Percentiles rank a stretch among this genome's conserved stretches.
These are phyloP conservation scores for Periconia sp. DNA, from an alignment of 2,329 filamentous ascomycete genomes.

Conservation along the genomic window DNA sequence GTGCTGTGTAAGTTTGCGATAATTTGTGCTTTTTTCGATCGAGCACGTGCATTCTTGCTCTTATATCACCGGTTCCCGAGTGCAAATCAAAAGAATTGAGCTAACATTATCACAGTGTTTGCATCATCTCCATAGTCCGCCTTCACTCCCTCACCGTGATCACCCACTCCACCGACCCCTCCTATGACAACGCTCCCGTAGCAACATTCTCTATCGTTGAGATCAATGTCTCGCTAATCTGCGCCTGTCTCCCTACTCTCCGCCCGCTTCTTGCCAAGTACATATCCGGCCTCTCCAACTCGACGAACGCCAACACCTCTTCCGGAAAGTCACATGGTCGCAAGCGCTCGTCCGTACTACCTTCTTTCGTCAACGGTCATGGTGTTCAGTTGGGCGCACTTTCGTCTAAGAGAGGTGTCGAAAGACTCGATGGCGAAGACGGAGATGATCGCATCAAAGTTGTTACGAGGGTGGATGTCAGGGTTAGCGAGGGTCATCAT, in stretches of 20 bases:
- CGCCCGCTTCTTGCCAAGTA: slow-evolving; percentile 19
- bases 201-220: slow-evolving; percentile 24
- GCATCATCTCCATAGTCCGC: slow-evolving; percentile 25
- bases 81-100: neutral
- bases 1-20: slow-evolving; percentile 28
- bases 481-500: too few relatives aligned
- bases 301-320: neutral
- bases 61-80: neutral
- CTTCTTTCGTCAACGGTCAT: neutral
- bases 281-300: slow-evolving; percentile 5
- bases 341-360: neutral
- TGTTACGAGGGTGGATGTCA: slow-evolving; percentile 2
- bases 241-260: slow-evolving; percentile 25
- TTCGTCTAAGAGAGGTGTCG: neutral
- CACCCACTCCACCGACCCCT: slow-evolving; percentile 11
- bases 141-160: slow-evolving; percentile 25
- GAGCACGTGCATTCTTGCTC: neutral
- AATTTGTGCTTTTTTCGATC: neutral
- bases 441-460: slow-evolving; percentile 1
- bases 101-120: slow-evolving; percentile 34
- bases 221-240: slow-evolving; percentile 22
- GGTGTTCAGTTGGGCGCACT: neutral
- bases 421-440: neutral
- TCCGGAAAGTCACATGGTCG: neutral
- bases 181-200: slow-evolving; percentile 21